Evolutionary conservation across 257 asterid genomes (phyloP), one percentile per base, ranked within the genome.

Genomic region (Solanum stenotomum): DNA sequence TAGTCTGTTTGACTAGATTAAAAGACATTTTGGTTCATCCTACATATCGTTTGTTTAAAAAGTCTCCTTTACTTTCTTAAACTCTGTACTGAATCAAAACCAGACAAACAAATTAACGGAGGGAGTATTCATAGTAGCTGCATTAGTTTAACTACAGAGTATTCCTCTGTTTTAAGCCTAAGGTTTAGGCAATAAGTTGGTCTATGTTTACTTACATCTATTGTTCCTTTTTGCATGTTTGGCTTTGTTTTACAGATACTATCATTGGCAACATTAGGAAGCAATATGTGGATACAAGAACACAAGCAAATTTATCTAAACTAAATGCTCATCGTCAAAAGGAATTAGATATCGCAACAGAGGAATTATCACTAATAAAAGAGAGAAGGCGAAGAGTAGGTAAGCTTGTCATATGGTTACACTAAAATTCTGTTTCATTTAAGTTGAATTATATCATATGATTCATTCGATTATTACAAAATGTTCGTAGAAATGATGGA

Each of bases 271-370:
- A 85, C 78, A 77, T 91, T 79, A 88, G 90, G 89, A 91, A 91
- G 89, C 93, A 93, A 65, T 95, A 95, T 87, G 88, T 44, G 23
- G 98, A 94, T 83, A 89, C 92, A 84, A 94, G 95, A 83, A 92
- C 98, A 86, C 98, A 94, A 46, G 79, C 93, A 70, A 93, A 95
- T 86, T 56, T 94, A 79, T 88, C 92, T 10, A 95, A 89, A 90
- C 81, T 95, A 1, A 89, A 87, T 49, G 77, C 92, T 83, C 87
- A 63, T 59, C 59, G 84, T 27, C 88, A 71, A 18, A 91, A 84
- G 88, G 91, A 94, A 22, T 27, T 61, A 23, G 92, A 87, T 74
- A 59, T 91, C 33, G 27, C 61, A 38, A 86, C 93, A 14, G 93
- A 94, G 52, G 88, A 89, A 31, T 90, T 94, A 27, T 89, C 94